These are phyloP conservation scores for Mrakia blollopis DNA, from an alignment of 768 basidiomycete species.

Conservation along the genomic window DNA sequence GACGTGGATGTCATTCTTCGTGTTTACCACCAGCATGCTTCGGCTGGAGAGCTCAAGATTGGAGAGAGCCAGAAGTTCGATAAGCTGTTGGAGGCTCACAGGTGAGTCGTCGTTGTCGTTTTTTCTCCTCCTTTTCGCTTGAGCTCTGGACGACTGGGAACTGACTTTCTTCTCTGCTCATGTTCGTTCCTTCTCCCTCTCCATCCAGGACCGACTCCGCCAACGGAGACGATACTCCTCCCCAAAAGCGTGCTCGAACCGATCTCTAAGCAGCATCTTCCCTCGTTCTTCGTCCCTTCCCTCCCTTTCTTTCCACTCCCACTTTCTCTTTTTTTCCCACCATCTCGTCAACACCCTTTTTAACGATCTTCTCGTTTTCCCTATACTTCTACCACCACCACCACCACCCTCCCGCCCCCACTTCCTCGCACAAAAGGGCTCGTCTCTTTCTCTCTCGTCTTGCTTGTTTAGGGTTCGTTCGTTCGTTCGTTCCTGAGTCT, in stretches of 20 bases:
- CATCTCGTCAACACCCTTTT: no score
- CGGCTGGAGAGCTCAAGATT: slow-evolving; percentile 82
- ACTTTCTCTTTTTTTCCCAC: background rate
- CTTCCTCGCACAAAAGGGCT: no score
- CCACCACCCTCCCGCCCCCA: no score
- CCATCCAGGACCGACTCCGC: background rate
- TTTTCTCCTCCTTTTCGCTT: background rate
- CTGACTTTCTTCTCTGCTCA: background rate
- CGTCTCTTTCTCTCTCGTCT: no score
- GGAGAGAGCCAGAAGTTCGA: slow-evolving; percentile 92
- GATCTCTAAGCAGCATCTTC: background rate
- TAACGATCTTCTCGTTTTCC: no score
- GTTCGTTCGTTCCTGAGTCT: no score
- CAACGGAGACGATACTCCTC: slow-evolving; percentile 10
- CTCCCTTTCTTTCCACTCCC: no score
- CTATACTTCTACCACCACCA: no score
- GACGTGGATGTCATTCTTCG: slow-evolving; percentile 96
- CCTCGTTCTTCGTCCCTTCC: background rate
- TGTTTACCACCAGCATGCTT: slow-evolving; percentile 90
- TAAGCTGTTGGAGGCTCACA: slow-evolving; percentile 56
- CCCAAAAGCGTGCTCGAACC: slow-evolving; percentile 11
- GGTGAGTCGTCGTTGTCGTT: background rate
- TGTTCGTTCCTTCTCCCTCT: background rate
- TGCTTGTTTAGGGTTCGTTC: no score
- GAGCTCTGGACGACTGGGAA: background rate